These are phyloP conservation scores for Basipetospora chlamydospora DNA, from an alignment of 2,329 filamentous ascomycete genomes.

Conservation along the genomic window DNA sequence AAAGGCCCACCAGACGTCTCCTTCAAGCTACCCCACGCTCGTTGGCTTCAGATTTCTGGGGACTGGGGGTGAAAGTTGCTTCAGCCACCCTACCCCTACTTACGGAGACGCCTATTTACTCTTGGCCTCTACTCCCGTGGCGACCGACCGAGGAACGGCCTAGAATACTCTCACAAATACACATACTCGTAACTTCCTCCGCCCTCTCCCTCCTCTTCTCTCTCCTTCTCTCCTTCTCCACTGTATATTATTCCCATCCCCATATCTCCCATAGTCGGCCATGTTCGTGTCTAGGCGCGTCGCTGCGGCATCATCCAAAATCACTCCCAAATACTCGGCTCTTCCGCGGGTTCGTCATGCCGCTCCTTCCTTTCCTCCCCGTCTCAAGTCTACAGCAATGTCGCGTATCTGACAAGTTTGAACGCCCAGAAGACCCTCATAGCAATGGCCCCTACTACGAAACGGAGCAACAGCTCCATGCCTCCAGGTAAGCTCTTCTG, in stretches of 20 bases:
- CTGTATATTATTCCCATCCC: constrained; percentile 2
- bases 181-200: constrained; percentile 3
- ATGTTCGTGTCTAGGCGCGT: constrained; percentile 7
- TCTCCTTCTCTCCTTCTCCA: constrained; percentile 1
- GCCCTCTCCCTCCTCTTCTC: not conserved
- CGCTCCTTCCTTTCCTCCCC: no score
- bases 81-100: no score
- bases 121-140: no score
- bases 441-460: constrained; percentile 37
- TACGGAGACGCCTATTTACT: no score
- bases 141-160: no score
- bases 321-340: not conserved
- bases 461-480: constrained; percentile 43
- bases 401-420: no score
- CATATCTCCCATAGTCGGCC: constrained; percentile 3
- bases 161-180: no score
- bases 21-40: no score
- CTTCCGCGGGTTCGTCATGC: not conserved
- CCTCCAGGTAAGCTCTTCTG: constrained; percentile 26
- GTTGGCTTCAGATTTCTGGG: no score
- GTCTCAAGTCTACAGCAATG: no score
- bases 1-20: no score
- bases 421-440: constrained; percentile 16
- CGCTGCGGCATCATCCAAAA: constrained; percentile 4
- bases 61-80: no score